These are phyloP conservation scores for Exutisphaerella laricina DNA, from an alignment of 2,329 filamentous ascomycete species.

Conservation along the genomic window DNA sequence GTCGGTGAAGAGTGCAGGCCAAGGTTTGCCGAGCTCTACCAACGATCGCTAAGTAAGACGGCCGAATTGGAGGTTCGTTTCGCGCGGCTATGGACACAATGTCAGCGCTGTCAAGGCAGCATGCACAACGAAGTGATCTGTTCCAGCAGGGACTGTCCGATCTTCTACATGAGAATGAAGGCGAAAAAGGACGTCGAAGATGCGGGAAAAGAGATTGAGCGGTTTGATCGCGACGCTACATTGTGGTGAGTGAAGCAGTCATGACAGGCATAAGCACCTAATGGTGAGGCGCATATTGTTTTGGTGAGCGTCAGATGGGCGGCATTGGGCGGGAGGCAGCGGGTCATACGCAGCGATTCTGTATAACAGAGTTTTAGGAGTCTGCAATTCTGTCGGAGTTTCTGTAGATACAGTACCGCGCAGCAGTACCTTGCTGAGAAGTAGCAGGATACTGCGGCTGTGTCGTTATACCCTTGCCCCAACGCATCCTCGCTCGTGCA, in stretches of 20 bases:
- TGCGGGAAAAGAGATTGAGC: constrained; percentile 76
- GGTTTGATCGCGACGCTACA: constrained; percentile 83
- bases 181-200: constrained; percentile 99
- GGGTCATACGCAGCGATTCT: background rate
- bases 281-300: constrained; percentile 7
- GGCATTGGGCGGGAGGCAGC: background rate
- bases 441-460: background rate
- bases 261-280: background rate
- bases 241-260: constrained; percentile 49
- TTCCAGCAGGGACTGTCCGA: constrained; percentile 91
- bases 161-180: constrained; percentile 99
- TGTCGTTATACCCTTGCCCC: background rate
- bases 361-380: constrained; percentile 3
- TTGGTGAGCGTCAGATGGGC: background rate
- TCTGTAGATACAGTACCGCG: background rate
- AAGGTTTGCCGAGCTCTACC: constrained; percentile 86
- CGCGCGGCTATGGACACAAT: constrained; percentile 92
- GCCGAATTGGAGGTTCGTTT: constrained; percentile 92
- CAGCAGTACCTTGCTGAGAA: background rate
- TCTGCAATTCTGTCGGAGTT: background rate
- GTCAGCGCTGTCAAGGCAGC: constrained; percentile 93
- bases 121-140: constrained; percentile 99
- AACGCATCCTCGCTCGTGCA: constrained; percentile 1
- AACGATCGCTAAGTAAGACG: constrained; percentile 79
- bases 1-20: constrained; percentile 83